These are phyloP conservation scores for Trichosporon coremiiforme DNA, from an alignment of 1,284 basidiomycete genomes.

Conservation along the genomic window DNA sequence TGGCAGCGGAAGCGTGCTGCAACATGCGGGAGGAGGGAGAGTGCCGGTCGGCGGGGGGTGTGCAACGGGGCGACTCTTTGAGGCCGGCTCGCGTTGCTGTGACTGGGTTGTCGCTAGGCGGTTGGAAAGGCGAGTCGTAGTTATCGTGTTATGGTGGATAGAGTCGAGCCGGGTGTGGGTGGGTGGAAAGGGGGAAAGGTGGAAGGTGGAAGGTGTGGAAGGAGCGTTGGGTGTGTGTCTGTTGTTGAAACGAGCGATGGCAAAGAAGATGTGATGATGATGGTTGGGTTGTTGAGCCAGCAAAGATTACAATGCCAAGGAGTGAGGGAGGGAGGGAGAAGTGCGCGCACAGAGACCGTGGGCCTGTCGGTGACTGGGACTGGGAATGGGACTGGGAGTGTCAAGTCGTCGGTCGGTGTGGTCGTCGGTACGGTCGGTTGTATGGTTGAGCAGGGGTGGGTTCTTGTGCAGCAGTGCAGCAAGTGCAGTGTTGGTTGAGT, in stretches of 20 bases:
- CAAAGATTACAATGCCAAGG: background rate
- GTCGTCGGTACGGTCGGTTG: no score
- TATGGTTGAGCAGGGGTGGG: no score
- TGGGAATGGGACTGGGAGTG: no score
- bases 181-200: background rate
- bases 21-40: background rate
- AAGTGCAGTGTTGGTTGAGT: no score
- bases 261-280: background rate
- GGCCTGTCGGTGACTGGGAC: no score
- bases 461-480: no score
- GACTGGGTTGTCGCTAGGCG: background rate
- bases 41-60: background rate
- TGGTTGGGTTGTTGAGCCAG: background rate
- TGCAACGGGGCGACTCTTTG: background rate
- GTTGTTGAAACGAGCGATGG: conserved; percentile 1
- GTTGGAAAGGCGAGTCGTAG: background rate
- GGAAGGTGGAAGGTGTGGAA: no score
- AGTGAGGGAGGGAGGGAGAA: no score
- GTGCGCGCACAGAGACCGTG: background rate
- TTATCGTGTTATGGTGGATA: background rate
- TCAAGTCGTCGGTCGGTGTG: no score
- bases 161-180: no score
- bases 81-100: conserved; percentile 5
- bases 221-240: background rate
- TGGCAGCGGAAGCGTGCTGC: conserved; percentile 4